Percentiles rank a stretch among this genome's conserved stretches.
Evolutionary conservation across 495 filamentous ascomycete genomes (phyloP).

Genomic region (Cryomyces minteri): DNA sequence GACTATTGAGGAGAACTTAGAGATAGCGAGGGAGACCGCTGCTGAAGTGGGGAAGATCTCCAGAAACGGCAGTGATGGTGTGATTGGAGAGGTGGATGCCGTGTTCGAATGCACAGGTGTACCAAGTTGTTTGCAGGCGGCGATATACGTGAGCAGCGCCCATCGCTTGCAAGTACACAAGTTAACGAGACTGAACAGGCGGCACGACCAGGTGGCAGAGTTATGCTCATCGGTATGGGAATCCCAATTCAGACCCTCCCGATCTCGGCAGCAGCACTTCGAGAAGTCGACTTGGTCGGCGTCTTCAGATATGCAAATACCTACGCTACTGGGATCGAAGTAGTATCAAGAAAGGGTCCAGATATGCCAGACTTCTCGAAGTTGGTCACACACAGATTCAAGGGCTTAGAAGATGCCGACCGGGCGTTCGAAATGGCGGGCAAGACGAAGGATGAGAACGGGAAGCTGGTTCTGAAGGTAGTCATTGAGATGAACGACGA

Average conservation of each 20-base stretch:
- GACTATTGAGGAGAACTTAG: constrained; percentile 33
- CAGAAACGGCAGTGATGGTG: constrained; percentile 24
- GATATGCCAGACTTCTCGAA: constrained; percentile 43
- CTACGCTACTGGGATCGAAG: constrained; percentile 61
- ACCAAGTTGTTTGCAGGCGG: constrained; percentile 67
- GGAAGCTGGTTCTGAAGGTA: constrained; percentile 70
- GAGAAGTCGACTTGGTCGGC: constrained; percentile 84
- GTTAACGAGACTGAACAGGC: constrained; percentile 14
- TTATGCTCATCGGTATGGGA: constrained; percentile 91
- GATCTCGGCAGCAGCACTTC: constrained; percentile 63
- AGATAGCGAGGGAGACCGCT: constrained; percentile 39
- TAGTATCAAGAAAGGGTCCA: constrained; percentile 43
- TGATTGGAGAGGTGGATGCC: constrained; percentile 48
- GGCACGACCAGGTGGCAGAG: constrained; percentile 55
- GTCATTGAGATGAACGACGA: constrained; percentile 39
- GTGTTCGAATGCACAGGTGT: constrained; percentile 90
- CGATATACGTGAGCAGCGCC: constrained; percentile 42
- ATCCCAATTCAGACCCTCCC: constrained; percentile 75
- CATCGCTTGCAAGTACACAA: no score
- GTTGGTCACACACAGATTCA: constrained; percentile 61
- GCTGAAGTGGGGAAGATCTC: constrained; percentile 24
- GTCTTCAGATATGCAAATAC: constrained; percentile 84
- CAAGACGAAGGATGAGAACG: constrained; percentile 55
- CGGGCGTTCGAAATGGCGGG: constrained; percentile 70
- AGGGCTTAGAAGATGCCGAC: constrained; percentile 43